These are phyloP conservation scores for Alternaria panax DNA, from an alignment of 2,329 filamentous ascomycete genomes.

Conservation along the genomic window DNA sequence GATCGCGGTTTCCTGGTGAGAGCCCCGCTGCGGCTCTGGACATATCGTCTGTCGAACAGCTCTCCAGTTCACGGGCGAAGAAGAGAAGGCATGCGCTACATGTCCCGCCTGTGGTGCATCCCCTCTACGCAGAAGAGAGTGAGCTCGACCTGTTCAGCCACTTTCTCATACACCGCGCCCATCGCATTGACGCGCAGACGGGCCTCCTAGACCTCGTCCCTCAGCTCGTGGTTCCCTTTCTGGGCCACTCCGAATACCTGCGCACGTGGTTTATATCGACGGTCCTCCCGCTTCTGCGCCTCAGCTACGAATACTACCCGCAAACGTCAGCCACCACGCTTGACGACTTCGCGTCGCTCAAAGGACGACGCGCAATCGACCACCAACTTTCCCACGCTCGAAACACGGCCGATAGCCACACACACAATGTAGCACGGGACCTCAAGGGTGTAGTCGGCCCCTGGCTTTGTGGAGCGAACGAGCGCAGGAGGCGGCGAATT, in stretches of 20 bases:
- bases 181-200: slow-evolving; percentile 73
- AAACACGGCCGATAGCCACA: slow-evolving; percentile 20
- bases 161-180: slow-evolving; percentile 73
- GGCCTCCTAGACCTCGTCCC: slow-evolving; percentile 75
- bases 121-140: slow-evolving; percentile 57
- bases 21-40: slow-evolving; percentile 57
- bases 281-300: slow-evolving; percentile 71
- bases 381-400: slow-evolving; percentile 60
- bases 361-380: slow-evolving; percentile 66
- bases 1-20: slow-evolving; percentile 55
- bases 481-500: slow-evolving; percentile 63
- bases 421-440: slow-evolving; percentile 65
- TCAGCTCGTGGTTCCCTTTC: slow-evolving; percentile 72
- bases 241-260: slow-evolving; percentile 67
- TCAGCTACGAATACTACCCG: slow-evolving; percentile 75
- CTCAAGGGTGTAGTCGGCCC: slow-evolving; percentile 73
- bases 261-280: slow-evolving; percentile 73
- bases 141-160: slow-evolving; percentile 64
- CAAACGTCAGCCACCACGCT: slow-evolving; percentile 62
- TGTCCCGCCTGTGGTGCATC: slow-evolving; percentile 64
- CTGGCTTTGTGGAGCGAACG: slow-evolving; percentile 72
- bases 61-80: slow-evolving; percentile 70
- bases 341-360: slow-evolving; percentile 68
- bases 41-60: slow-evolving; percentile 60
- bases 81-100: slow-evolving; percentile 70